A percentile compares a stretch with the other conserved stretches of the same genome.
Conservation (phyloP, 2,329 filamentous ascomycete species). For the Albophoma yamanashiensis region DNA sequence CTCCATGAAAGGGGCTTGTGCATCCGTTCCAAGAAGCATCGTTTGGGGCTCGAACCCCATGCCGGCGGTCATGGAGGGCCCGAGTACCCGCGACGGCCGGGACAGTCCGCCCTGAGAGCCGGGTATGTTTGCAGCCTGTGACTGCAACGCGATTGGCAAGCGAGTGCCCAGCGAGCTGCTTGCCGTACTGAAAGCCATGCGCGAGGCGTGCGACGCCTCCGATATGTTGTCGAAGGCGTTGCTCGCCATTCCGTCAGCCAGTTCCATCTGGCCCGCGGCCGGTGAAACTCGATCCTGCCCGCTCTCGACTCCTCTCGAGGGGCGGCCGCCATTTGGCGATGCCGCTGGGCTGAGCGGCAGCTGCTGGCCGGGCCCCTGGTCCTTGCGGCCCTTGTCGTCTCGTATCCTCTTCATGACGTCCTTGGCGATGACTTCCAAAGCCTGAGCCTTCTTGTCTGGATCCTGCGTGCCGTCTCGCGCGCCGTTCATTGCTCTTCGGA, state of each 20-base stretch:
- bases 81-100: constrained; percentile 13
- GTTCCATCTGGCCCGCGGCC: constrained; percentile 6
- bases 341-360: constrained; percentile 1
- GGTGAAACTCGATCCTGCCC: neutral
- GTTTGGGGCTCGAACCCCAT: constrained; percentile 23
- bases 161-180: constrained; percentile 9
- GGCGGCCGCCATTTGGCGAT: neutral
- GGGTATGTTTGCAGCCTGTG: constrained; percentile 9
- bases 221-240: constrained; percentile 13
- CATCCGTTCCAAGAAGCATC: constrained; percentile 26
- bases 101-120: constrained; percentile 8
- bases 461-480: constrained; percentile 37
- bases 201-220: constrained; percentile 11
- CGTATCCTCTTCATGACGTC: constrained; percentile 71
- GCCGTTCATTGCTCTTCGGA: constrained; percentile 42
- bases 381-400: constrained; percentile 51
- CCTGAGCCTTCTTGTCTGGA: constrained; percentile 46
- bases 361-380: constrained; percentile 19
- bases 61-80: constrained; percentile 9
- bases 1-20: constrained; percentile 23
- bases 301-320: constrained; percentile 1
- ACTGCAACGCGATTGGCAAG: constrained; percentile 10
- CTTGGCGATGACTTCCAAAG: constrained; percentile 59
- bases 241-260: constrained; percentile 9
- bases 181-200: constrained; percentile 12